Conservation (phyloP, 345 rosid species). For the Rhodamnia argentea region DNA sequence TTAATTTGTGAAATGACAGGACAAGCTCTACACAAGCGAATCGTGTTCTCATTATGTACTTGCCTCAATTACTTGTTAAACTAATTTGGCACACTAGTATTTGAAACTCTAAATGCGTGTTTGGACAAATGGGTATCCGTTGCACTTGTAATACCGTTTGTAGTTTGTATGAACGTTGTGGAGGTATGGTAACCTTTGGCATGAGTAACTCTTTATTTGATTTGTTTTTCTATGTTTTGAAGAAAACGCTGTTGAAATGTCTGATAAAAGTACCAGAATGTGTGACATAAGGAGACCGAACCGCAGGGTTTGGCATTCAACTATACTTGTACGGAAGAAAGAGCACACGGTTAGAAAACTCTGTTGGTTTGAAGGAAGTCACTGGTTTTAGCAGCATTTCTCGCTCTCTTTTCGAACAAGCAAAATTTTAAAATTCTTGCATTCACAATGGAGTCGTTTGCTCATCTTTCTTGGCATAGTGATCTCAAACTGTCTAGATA, state of each 20-base stretch:
- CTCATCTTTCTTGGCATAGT: too few species aligned
- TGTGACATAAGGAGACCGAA: background rate
- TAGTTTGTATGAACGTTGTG: background rate
- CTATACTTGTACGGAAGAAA: background rate
- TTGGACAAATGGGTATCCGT: background rate
- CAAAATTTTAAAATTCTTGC: background rate
- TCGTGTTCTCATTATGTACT: background rate
- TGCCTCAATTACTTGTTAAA: background rate
- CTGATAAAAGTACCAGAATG: background rate
- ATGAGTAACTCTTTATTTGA: background rate
- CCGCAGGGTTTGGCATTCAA: background rate
- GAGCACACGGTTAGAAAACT: background rate
- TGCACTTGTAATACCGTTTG: background rate
- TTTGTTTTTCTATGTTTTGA: background rate
- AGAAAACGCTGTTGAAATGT: background rate
- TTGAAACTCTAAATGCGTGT: background rate
- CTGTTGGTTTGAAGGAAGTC: background rate
- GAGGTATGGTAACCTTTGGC: background rate
- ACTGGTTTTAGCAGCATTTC: background rate
- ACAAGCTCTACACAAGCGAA: background rate
- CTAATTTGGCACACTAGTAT: background rate
- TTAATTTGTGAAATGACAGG: background rate
- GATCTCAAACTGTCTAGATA: too few species aligned
- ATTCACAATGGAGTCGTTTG: background rate
- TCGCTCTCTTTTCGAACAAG: background rate